Evolutionary conservation across 768 basidiomycete species (phyloP), one percentile per base, ranked within the genome.

Genomic region (Coprinellus micaceus): DNA sequence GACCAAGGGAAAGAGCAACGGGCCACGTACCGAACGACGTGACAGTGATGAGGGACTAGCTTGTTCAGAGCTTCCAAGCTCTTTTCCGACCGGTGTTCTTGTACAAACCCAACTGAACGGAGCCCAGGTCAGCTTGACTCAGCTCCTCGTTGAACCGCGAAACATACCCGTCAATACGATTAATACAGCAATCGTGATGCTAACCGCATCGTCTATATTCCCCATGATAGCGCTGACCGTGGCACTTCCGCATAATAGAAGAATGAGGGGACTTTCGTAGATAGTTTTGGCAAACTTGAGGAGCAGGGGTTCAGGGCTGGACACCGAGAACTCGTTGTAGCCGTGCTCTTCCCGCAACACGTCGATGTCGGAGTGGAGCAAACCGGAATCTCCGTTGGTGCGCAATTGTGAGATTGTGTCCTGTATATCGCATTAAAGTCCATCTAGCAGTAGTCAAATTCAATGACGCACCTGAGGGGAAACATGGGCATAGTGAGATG

Each of bases 21-120:
- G 52, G 17, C n/a, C 22, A 63, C 68, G 30, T 45, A 76, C 72
- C 94, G 89, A 53, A 90, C 78, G 58, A 97, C 85, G 66, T 95
- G 93, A 67, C 94, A 96, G 68, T 96, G 93, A 69, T 98, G 95
- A 0, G 95, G 95, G 21, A 98, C 95, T 40, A 98, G 88, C 70
- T 95, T 97, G 75, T 94, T 97, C 30, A 98, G 77, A 0, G 95
- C 93, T 70, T 97, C 94, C 25, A 98, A 76, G 58, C 91, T 93
- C 72, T 97, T 86, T 68, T 98, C 95, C 1, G 96, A 98, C 29
- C 95, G 81, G 58, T 89, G 85, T 70, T 98, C 95, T 70, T 98
- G 95, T 28, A 98, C 85, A 66, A 98, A 98, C 10, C 93, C 96
- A 60, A 98, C 95, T 81, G 59, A 4, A 36, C 33, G 53, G 53